Base-by-base conservation (phyloP, 495 filamentous ascomycete species). In the Niebla homalea region DNA sequence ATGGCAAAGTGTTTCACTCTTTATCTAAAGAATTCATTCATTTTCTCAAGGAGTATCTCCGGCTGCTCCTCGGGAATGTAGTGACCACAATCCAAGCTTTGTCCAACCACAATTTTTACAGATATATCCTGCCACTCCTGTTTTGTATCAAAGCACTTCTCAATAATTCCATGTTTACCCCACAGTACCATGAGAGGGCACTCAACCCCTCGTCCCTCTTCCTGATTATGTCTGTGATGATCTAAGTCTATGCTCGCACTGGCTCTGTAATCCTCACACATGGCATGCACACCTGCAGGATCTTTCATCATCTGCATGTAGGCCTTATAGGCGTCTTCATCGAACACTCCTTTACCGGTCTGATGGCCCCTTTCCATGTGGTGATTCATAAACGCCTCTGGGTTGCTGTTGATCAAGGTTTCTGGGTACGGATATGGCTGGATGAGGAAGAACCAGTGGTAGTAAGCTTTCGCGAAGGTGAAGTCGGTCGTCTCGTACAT, bases 241-340 rank as follows among this genome's bases (percentile, higher is more conserved):
- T 61, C 60, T 26, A 68, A 36, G 58, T 71, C 68, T 5, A 66
- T 38, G 16, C 47, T 58, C 10, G 64, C 63, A n/a, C 55, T 46
- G 4, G 68, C 68, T 20, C 68, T 49, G 56, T 71, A 71, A 53
- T 71, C 67, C 52, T 70, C 64, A 51, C 68, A 71, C 63, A 67
- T 69, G 2, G 49, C 59, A 56, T 67, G 58, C 51, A 64, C 63
- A 0, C 44, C 44, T 19, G 56, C 57, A 18, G 19, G 22, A 49
- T 68, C 62, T 18, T 36, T 48, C 14, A 70, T 42, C 48, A 52
- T 48, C 5, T 43, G 44, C n/a, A 62, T 35, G 56, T 70, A 70
- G 36, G 47, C 49, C 42, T 52, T 54, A 44, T 57, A 59, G 1
- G 46, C 55, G 25, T 58, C 49, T 20, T 46, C 23, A 10, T 56